phyloP scores from a whole-genome alignment of 2,329 filamentous ascomycete genomes.

The Delphinella strobiligena region DNA sequence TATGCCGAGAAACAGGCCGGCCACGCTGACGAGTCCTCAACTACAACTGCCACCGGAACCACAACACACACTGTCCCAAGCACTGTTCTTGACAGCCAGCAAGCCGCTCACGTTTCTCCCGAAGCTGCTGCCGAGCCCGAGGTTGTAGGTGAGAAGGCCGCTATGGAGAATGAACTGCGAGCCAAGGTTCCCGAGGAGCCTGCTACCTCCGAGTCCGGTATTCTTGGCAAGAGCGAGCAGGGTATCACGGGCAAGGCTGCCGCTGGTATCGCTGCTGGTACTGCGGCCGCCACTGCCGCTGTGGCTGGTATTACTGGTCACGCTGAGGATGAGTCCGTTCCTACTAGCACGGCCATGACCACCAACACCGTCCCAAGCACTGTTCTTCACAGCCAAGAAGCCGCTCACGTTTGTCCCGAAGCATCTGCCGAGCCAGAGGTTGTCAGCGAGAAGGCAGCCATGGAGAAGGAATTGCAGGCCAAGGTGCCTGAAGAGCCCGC shows the following conservation, averaged over 20 bases:
- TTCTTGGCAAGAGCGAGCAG: conserved; percentile 24
- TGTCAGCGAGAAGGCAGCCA: conserved; percentile 28
- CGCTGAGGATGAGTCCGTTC: not conserved
- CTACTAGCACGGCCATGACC: not conserved
- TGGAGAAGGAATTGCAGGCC: conserved; percentile 57
- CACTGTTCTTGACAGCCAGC: conserved; percentile 45
- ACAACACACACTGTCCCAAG: conserved; percentile 20
- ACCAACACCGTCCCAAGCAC: conserved; percentile 20
- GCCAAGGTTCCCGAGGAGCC: conserved; percentile 39
- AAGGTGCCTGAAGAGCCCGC: conserved; percentile 36
- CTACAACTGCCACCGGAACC: not conserved
- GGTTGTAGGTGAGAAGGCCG: conserved; percentile 33
- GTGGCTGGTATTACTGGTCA: conserved; percentile 27
- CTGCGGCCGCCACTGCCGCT: conserved; percentile 26
- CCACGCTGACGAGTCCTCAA: too few species aligned
- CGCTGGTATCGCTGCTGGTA: conserved; percentile 33
- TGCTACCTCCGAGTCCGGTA: conserved; percentile 15
- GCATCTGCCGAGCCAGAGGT: conserved; percentile 53
- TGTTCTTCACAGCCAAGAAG: conserved; percentile 49
- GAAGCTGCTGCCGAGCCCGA: conserved; percentile 54
- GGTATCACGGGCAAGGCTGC: conserved; percentile 23
- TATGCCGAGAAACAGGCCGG: too few species aligned
- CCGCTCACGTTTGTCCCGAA: conserved; percentile 52
- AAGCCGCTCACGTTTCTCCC: conserved; percentile 47
- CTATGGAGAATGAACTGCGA: conserved; percentile 58